Evolutionary conservation across 495 filamentous ascomycete genomes (phyloP).

Genomic region (Hypoxylon crocopeplum): DNA sequence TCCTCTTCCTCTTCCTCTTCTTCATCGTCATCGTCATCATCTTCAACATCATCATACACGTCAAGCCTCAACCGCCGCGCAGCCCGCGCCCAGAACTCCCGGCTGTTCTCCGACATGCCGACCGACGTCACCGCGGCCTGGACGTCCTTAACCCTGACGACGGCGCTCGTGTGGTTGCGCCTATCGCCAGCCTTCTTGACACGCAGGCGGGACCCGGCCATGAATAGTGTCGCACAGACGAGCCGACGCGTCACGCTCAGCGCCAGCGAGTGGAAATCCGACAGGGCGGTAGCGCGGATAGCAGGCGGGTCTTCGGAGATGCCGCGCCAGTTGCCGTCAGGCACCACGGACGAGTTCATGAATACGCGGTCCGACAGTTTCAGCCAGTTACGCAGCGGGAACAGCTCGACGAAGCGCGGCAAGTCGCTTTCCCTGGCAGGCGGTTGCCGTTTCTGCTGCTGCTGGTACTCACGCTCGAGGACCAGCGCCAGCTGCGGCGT

Average conservation of each 20-base stretch:
- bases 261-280: constrained; percentile 74
- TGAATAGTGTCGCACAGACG: constrained; percentile 68
- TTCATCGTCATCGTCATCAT: not conserved
- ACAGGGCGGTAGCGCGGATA: constrained; percentile 69
- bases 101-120: constrained; percentile 50
- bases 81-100: constrained; percentile 64
- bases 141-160: constrained; percentile 68
- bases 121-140: constrained; percentile 66
- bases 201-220: constrained; percentile 64
- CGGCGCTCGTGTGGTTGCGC: constrained; percentile 31
- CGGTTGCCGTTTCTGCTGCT: constrained; percentile 41
- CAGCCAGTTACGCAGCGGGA: constrained; percentile 68
- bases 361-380: constrained; percentile 70
- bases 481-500: constrained; percentile 58
- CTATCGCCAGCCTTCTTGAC: constrained; percentile 44
- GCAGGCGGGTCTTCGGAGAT: constrained; percentile 64
- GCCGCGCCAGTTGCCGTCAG: constrained; percentile 71
- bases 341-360: constrained; percentile 71
- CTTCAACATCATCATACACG: constrained; percentile 46
- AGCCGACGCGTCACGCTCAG: constrained; percentile 72
- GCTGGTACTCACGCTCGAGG: constrained; percentile 46
- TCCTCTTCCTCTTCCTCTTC: constrained; percentile 4
- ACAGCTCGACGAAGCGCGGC: constrained; percentile 53
- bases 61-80: constrained; percentile 65
- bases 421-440: constrained; percentile 50